Base-by-base conservation (phyloP, 1,284 basidiomycete genomes). In the Naganishia liquefaciens region DNA sequence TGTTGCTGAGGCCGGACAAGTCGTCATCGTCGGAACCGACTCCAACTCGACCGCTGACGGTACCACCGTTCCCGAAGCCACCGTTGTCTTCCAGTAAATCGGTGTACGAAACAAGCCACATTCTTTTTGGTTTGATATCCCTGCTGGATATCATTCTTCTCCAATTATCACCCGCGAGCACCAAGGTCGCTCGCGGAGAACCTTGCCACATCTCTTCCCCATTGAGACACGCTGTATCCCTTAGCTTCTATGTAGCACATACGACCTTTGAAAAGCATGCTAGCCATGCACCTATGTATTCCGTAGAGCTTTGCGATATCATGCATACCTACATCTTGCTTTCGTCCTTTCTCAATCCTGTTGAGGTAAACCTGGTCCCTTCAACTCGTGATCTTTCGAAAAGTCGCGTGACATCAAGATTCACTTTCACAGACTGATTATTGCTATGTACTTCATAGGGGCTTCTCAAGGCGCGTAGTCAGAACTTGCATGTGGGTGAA, bases 231-330 rank as follows among this genome's bases (percentile, higher is more conserved):
- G 55, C 43, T 60, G 55, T 60, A 60, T 47, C 55, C 54, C 55
- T 47, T 60, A 60, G 33, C 46, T 40, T 23, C 44, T 49, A 50
- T 60, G 46, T 60, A 60, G 21, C 21, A 49, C 55, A 49, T 43
- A 43, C 21, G 13, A 21, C 46, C 23, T 27, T n/a, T 21, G 3
- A 60, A 60, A 49, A 60, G 55, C 55, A 60, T 60, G 55, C 46
- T 25, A 25, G 55, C 49, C 55, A 60, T 60, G 55, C 55, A 23
- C 21, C 37, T 42, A 57, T 60, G 55, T 60, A 60, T 60, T 33
- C 25, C 46, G 46, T 60, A 60, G 55, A 60, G 30, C 55, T 60
- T 49, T 60, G 55, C 44, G 55, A 49, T 40, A 60, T 33, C 40
- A 60, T 60, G 33, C 55, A 49, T 37, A 39, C 40, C 40, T 43